phyloP scores from a whole-genome alignment of 345 rosid species.

The Corchorus capsularis region DNA sequence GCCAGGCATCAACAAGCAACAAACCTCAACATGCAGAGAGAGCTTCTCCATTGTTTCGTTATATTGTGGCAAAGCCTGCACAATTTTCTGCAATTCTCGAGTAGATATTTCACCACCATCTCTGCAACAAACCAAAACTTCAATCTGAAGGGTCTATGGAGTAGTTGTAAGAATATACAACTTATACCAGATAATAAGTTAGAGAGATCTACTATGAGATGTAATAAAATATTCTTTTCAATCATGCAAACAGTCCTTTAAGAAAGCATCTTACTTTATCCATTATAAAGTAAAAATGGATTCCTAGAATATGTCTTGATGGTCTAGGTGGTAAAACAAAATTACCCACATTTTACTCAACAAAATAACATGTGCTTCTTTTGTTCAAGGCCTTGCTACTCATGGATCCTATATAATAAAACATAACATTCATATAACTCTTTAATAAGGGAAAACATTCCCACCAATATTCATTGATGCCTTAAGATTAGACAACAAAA shows the following conservation, averaged over 20 bases:
- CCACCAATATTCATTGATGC: background rate
- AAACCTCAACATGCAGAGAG: conserved; percentile 92
- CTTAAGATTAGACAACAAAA: background rate
- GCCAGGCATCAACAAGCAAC: conserved; percentile 25
- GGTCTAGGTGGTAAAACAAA: background rate
- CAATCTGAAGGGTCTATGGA: conserved; percentile 19
- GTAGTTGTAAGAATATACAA: background rate
- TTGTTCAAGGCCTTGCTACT: background rate
- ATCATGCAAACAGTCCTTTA: background rate
- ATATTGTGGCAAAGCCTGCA: conserved; percentile 90
- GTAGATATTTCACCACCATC: conserved; percentile 86
- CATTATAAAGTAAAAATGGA: background rate
- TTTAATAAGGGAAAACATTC: background rate
- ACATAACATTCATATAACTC: background rate
- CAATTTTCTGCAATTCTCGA: conserved; percentile 89
- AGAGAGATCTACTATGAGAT: background rate
- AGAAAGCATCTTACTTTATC: background rate
- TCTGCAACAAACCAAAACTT: conserved; percentile 39
- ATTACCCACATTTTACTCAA: background rate
- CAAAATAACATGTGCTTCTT: background rate
- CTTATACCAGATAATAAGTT: background rate
- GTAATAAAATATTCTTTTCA: conserved; percentile 1
- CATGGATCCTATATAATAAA: background rate
- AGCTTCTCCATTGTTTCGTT: conserved; percentile 84
- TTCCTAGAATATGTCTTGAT: background rate